These are phyloP conservation scores for Pichia terricola DNA, from an alignment of 1,139 yeast species.

Conservation along the genomic window DNA sequence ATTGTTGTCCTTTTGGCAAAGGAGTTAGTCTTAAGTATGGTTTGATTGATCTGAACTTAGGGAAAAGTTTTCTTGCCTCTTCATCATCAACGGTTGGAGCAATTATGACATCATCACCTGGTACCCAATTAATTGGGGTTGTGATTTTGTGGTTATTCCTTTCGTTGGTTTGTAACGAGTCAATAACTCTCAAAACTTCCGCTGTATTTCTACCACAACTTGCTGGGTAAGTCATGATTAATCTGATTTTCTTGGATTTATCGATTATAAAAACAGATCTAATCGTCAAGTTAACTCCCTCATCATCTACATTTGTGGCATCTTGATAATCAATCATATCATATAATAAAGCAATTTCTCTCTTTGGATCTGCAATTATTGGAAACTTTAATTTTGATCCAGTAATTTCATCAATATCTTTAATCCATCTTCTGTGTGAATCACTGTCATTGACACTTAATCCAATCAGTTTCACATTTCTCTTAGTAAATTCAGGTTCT, in stretches of 20 bases:
- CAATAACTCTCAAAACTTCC: constrained; percentile 73
- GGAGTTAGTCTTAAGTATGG: constrained; percentile 62
- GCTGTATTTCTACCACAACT: constrained; percentile 85
- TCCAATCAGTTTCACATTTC: constrained; percentile 71
- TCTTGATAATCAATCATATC: constrained; percentile 75
- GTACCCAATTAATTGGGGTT: constrained; percentile 82
- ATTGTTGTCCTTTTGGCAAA: background rate
- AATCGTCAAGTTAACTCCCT: constrained; percentile 59
- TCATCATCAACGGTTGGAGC: constrained; percentile 65
- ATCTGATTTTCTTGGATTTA: constrained; percentile 64
- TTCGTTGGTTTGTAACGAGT: constrained; percentile 72
- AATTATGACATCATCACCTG: constrained; percentile 79
- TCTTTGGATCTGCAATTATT: constrained; percentile 66
- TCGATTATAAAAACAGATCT: constrained; percentile 80
- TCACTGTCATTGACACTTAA: constrained; percentile 64
- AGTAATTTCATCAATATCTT: constrained; percentile 73
- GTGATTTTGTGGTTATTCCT: constrained; percentile 46
- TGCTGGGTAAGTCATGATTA: constrained; percentile 72
- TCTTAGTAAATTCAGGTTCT: constrained; percentile 71
- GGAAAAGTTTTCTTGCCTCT: constrained; percentile 65
- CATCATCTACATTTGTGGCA: constrained; percentile 47
- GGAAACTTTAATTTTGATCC: constrained; percentile 64
- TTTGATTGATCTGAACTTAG: constrained; percentile 67
- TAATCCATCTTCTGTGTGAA: constrained; percentile 72
- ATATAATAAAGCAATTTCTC: constrained; percentile 58